These are phyloP conservation scores for Geotrichum europaeum DNA, from an alignment of 1,139 yeast species.

Conservation along the genomic window DNA sequence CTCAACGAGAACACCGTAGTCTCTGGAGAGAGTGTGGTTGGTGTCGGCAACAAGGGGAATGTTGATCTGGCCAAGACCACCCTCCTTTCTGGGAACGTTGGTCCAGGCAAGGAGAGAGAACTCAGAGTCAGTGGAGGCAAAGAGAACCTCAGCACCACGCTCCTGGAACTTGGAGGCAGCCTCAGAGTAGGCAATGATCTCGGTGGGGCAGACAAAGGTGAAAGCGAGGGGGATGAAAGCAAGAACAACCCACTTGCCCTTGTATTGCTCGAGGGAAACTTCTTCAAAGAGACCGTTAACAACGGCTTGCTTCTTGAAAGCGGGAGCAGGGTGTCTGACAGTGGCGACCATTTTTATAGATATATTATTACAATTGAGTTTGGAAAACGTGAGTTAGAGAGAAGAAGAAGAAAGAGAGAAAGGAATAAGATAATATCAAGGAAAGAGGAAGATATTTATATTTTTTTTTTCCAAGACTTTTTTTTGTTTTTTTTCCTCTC, in stretches of 20 bases:
- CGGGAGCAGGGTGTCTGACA: conserved; percentile 93
- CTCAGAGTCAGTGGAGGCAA: conserved; percentile 98
- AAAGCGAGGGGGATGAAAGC: conserved; percentile 98
- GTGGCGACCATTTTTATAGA: conserved; percentile 64
- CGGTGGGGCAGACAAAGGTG: conserved; percentile 99
- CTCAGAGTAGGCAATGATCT: conserved; percentile 96
- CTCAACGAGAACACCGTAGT: conserved; percentile 94
- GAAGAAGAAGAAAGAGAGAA: background rate
- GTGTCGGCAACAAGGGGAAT: conserved; percentile 95
- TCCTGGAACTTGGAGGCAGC: conserved; percentile 85
- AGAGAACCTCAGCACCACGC: conserved; percentile 81
- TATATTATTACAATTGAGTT: background rate
- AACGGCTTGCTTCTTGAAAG: conserved; percentile 94
- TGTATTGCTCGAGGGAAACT: conserved; percentile 85
- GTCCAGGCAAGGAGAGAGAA: conserved; percentile 98
- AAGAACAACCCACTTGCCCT: conserved; percentile 95
- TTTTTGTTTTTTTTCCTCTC: background rate
- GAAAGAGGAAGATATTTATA: conserved; percentile 6
- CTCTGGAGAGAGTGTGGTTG: conserved; percentile 88
- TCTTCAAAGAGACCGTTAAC: conserved; percentile 94
- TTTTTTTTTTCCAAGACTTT: background rate
- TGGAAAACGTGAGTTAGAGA: background rate
- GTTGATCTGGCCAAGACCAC: conserved; percentile 94
- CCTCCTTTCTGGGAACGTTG: conserved; percentile 91
- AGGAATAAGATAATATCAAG: background rate